These are phyloP conservation scores for Silene vulgaris DNA, from an alignment of 179 eudicot genomes.

Conservation along the genomic window DNA sequence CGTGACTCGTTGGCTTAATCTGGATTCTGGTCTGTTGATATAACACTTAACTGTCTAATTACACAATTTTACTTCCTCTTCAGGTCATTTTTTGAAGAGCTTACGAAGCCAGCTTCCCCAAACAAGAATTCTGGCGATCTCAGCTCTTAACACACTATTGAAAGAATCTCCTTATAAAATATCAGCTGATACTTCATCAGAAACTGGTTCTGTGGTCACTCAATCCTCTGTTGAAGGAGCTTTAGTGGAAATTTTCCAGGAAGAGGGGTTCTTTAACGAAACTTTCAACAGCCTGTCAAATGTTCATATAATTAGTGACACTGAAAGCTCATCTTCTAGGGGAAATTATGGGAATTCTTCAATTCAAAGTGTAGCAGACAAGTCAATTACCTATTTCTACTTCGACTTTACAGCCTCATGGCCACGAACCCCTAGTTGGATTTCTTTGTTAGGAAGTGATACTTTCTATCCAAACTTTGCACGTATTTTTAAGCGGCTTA, in stretches of 20 bases:
- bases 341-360: constrained; percentile 71
- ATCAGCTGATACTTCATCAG: constrained; percentile 40
- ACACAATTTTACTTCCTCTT: constrained; percentile 9
- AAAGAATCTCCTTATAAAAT: constrained; percentile 88
- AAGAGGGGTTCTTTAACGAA: constrained; percentile 85
- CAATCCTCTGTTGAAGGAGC: constrained; percentile 83
- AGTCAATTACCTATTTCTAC: constrained; percentile 92
- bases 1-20: background rate
- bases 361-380: constrained; percentile 92
- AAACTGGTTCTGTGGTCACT: constrained; percentile 32
- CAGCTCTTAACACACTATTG: constrained; percentile 85
- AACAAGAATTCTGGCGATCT: constrained; percentile 94
- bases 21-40: background rate
- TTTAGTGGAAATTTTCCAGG: constrained; percentile 65
- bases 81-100: constrained; percentile 95
- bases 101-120: constrained; percentile 94
- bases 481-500: constrained; percentile 79
- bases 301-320: constrained; percentile 77
- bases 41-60: background rate
- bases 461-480: constrained; percentile 95
- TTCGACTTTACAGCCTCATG: constrained; percentile 95
- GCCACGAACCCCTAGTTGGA: constrained; percentile 99
- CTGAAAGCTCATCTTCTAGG: constrained; percentile 63
- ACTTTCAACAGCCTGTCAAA: constrained; percentile 86
- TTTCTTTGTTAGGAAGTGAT: constrained; percentile 82